Base-by-base conservation (phyloP, 2,329 filamentous ascomycete genomes). In the Ceratocystiopsis brevicomis region DNA sequence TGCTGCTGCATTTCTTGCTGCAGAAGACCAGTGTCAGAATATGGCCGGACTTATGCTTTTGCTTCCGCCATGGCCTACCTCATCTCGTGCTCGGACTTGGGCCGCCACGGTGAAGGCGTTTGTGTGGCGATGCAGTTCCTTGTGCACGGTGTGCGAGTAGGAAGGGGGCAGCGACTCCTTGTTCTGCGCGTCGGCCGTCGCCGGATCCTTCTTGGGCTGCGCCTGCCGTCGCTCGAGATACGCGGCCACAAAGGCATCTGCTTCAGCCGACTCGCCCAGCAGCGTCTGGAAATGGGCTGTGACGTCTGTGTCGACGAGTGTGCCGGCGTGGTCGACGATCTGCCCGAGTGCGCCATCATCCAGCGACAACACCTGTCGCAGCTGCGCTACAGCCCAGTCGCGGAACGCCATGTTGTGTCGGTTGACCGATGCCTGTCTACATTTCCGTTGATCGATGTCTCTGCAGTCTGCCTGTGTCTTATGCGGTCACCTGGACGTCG, bases 1-100 rank as follows among this genome's bases (percentile, higher is more conserved):
- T 50, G 36, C 38, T 61, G 57, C 44, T 65, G 61, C 60, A 67
- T 65, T 33, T 62, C 53, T 57, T 64, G 60, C 58, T 63, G 30
- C 12, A 17, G n/a, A 21, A 21, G 19, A 21, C 6, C 19, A 21
- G 25, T 30, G 25, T 30, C 25, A 21, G 21, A 4, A 8, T 9
- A 30, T 11, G 25, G 10, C n/a, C n/a, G n/a, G n/a, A n/a, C 25
- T 21, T 21, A 6, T 21, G 19, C 36, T 17, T 16, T 3, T n/a
- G n/a, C n/a, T 17, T 16, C 39, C n/a, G n/a, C n/a, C n/a, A n/a
- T n/a, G n/a, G n/a, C n/a, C 2, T 25, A 40, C 25, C 39, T 47
- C 45, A 34, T 41, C 39, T 16, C 39, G 36, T 14, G 39, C 43
- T 14, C 39, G 43, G 4, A 41, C 9, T 6, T 44, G 36, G 41